These are phyloP conservation scores for Colletotrichum orchidophilum DNA, from an alignment of 2,329 filamentous ascomycete genomes.

Conservation along the genomic window DNA sequence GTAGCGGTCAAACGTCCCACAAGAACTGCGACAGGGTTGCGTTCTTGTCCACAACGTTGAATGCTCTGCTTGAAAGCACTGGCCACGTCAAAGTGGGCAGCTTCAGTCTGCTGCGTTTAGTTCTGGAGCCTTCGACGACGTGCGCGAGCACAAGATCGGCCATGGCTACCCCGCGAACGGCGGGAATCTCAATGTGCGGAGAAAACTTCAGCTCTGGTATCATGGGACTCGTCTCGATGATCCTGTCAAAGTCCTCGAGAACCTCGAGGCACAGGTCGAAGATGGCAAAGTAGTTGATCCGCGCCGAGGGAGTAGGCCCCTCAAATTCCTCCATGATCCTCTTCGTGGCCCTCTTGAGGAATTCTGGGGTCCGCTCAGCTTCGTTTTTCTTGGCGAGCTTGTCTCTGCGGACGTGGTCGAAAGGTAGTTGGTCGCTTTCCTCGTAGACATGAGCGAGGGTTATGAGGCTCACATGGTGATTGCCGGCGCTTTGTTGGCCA, in stretches of 20 bases:
- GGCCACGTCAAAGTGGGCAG: neutral
- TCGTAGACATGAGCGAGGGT: neutral
- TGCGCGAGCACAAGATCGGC: neutral
- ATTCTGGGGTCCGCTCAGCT: neutral
- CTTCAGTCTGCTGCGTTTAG: neutral
- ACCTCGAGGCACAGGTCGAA: neutral
- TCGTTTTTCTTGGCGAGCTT: neutral
- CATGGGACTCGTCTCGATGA: neutral
- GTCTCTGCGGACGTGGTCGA: no score
- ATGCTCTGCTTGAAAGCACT: neutral
- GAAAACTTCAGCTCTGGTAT: neutral
- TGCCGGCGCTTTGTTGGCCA: neutral
- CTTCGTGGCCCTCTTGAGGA: neutral
- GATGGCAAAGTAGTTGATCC: neutral
- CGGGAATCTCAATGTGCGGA: neutral
- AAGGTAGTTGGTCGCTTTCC: neutral
- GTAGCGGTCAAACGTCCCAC: neutral
- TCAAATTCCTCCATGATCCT: neutral
- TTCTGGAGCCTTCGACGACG: neutral
- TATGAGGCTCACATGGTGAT: neutral
- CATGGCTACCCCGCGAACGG: neutral
- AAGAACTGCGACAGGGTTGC: neutral
- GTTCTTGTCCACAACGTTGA: neutral
- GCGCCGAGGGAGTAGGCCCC: neutral
- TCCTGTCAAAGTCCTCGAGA: neutral